Percentiles rank a stretch among this genome's conserved stretches.
These are phyloP conservation scores for Edaphochlamys debaryana DNA, from an alignment of 139 green algal species.

Conservation along the genomic window DNA sequence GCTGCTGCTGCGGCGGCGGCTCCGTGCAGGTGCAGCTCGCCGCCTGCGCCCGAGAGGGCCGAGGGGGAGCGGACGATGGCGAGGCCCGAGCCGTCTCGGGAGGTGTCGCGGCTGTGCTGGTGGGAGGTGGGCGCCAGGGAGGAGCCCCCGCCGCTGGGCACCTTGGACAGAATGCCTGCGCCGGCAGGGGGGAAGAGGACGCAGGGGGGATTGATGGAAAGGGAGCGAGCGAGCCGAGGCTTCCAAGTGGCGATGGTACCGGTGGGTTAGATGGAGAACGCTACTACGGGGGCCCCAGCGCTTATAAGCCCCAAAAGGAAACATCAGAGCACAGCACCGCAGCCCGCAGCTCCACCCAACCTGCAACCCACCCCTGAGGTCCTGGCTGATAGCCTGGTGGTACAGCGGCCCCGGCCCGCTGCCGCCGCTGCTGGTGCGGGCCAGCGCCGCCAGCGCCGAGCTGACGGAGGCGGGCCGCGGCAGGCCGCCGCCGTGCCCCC, in stretches of 20 bases:
- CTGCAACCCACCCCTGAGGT: background rate
- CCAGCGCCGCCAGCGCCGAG: background rate
- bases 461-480: background rate
- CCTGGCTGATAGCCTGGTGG: background rate
- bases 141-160: conserved; percentile 14
- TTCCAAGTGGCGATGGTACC: too few relatives aligned
- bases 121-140: background rate
- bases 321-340: too few relatives aligned
- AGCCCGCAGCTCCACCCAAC: too few relatives aligned
- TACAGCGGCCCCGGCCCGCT: background rate
- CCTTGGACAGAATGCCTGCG: conserved; percentile 8
- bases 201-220: too few relatives aligned
- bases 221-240: too few relatives aligned
- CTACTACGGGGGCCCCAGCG: too few relatives aligned
- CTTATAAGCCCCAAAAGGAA: too few relatives aligned
- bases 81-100: conserved; percentile 9
- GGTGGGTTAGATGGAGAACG: too few relatives aligned
- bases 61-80: background rate
- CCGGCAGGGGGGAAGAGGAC: too few relatives aligned
- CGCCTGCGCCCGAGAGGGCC: too few relatives aligned
- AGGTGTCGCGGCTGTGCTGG: conserved; percentile 16
- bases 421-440: background rate
- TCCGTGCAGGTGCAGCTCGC: too few relatives aligned
- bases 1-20: background rate
- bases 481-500: background rate